Percentiles rank a stretch among this genome's conserved stretches.
Evolutionary conservation across 257 asterid species (phyloP).

Genomic region (Jasminum sambac): DNA sequence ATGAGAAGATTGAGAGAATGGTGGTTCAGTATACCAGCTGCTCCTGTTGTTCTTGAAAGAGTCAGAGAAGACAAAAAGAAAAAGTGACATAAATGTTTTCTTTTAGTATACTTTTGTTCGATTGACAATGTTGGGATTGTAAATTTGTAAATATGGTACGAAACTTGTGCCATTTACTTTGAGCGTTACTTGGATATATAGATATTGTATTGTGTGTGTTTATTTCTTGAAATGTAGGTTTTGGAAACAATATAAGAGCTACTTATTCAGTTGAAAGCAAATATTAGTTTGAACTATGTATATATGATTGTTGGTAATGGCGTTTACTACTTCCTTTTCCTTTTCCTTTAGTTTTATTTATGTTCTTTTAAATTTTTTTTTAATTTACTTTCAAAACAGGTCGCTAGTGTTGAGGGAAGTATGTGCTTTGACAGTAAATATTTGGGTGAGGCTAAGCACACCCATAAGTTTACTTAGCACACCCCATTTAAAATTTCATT

Average conservation of each 20-base stretch:
- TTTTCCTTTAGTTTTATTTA: too few species aligned
- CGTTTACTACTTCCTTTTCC: too few species aligned
- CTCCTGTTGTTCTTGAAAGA: constrained; percentile 71
- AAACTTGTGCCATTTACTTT: background rate
- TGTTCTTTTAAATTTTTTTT: too few species aligned
- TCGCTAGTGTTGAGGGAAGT: too few species aligned
- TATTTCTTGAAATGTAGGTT: background rate
- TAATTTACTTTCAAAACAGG: too few species aligned
- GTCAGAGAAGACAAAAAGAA: constrained; percentile 70
- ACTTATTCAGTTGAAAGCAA: too few species aligned
- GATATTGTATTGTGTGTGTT: background rate
- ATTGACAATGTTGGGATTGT: constrained; percentile 11
- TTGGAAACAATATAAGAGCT: background rate
- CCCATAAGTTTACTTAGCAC: too few species aligned
- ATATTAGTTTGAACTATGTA: too few species aligned
- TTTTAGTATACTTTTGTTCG: background rate
- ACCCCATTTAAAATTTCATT: too few species aligned
- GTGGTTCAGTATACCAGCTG: constrained; percentile 99
- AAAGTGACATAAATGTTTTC: constrained; percentile 34
- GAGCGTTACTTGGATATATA: background rate
- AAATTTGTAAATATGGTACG: constrained; percentile 14
- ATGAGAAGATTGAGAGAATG: constrained; percentile 77
- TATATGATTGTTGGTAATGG: too few species aligned
- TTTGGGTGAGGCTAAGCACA: too few species aligned
- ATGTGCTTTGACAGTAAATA: too few species aligned